Percentiles rank a stretch among this genome's conserved stretches.
phyloP scores from a whole-genome alignment of 352 stramenopile genomes.

The Aphanomyces astaci region DNA sequence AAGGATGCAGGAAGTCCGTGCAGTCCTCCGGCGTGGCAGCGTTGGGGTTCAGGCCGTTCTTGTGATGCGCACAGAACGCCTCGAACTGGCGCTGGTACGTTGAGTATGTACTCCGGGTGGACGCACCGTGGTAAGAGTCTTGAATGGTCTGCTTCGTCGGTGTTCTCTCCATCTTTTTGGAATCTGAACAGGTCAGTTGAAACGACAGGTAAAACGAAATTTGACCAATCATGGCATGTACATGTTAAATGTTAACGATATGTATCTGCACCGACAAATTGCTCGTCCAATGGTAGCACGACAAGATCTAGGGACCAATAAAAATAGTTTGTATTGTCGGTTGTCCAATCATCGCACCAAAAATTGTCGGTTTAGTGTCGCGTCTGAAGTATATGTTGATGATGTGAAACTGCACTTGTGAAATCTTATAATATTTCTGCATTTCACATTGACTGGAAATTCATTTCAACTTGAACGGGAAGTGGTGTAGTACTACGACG shows the following conservation, averaged over 20 bases:
- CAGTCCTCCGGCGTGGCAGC: not conserved
- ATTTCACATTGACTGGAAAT: too few species aligned
- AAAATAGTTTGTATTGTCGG: too few species aligned
- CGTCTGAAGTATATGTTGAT: not conserved
- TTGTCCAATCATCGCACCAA: not conserved
- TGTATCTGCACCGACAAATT: not conserved
- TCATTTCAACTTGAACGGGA: too few species aligned
- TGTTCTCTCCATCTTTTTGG: not conserved
- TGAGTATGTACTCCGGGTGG: not conserved
- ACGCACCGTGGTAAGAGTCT: not conserved
- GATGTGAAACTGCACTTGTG: too few species aligned
- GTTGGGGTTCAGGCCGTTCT: conserved; percentile 16
- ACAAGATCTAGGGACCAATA: not conserved
- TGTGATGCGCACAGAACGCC: not conserved
- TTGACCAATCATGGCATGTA: not conserved
- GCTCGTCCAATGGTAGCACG: not conserved
- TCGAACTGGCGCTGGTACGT: not conserved
- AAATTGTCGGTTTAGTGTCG: not conserved
- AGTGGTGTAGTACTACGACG: too few species aligned
- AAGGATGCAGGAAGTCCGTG: not conserved
- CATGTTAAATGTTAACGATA: not conserved
- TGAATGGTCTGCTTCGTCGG: not conserved
- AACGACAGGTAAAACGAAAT: not conserved
- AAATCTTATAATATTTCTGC: too few species aligned
- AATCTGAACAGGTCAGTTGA: not conserved